Evolutionary conservation across 108 stramenopile species (phyloP), one percentile per base, ranked within the genome.

Genomic region (Cyclotella kingstonii): DNA sequence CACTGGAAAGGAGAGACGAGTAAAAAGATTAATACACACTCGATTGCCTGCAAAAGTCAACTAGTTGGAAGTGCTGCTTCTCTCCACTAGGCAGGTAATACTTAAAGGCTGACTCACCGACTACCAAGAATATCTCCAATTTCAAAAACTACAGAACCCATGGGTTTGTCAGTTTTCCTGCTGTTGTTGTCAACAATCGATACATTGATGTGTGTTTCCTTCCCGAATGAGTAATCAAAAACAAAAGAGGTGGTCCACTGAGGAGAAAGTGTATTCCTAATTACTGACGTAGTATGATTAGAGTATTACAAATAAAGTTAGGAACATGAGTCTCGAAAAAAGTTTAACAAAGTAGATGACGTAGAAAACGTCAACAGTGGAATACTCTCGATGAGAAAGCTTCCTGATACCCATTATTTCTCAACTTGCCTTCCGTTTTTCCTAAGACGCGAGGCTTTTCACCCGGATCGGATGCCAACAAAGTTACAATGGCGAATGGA

Each of bases 141-240:
- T 68, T 90, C 89, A 66, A 90, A 87, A 19, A 86, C 54, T 11
- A 85, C 85, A 29, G 85, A 83, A 29, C 85, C 84, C 84, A 86
- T 90, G 0, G 64, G 54, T 60, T 74, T 62, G 33, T 72, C 67
- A 51, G 15, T 57, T n/a, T 18, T 40, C 40, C 71, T 77, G 0
- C 76, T 48, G 29, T 83, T 60, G 46, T 77, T 60, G 57, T 76
- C 74, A 9, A 67, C 58, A 38, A 76, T 15, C 4, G 61, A 53
- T 1, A 76, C 58, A 33, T 59, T 60, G 31, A 76, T 70, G 43
- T 83, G 82, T 14, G 47, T 55, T 9, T 80, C 80, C 36, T 68
- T 75, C 29, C 89, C 89, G 15, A 90, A 77, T 53, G 79, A 77
- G 53, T 86, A 84, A 30, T 90, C 85, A 17, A 86, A 58, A 4